These are phyloP conservation scores for Podaxis sp. DNA, from an alignment of 768 basidiomycete genomes.

Conservation along the genomic window DNA sequence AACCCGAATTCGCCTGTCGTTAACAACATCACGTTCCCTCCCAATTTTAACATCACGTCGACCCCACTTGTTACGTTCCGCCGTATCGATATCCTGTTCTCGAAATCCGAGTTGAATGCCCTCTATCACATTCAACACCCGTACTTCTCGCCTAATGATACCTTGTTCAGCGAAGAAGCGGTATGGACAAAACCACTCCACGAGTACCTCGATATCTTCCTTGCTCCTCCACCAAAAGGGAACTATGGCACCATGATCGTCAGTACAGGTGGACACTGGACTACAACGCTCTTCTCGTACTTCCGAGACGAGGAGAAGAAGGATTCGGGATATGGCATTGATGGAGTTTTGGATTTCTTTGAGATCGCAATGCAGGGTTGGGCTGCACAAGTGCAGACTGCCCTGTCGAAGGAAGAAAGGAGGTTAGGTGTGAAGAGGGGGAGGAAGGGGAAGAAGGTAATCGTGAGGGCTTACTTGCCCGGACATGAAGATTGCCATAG, in stretches of 20 bases:
- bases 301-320: slow-evolving; percentile 20
- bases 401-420: slow-evolving; percentile 30
- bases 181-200: slow-evolving; percentile 49
- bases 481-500: slow-evolving; percentile 65
- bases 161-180: slow-evolving; percentile 52
- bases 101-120: slow-evolving; percentile 39
- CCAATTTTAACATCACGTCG: slow-evolving; percentile 45
- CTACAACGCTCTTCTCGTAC: slow-evolving; percentile 45
- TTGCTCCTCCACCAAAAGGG: slow-evolving; percentile 38
- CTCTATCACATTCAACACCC: slow-evolving; percentile 38
- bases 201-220: slow-evolving; percentile 50
- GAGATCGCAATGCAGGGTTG: slow-evolving; percentile 50
- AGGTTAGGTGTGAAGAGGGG: slow-evolving; percentile 12
- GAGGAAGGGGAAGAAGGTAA: slow-evolving; percentile 31
- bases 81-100: slow-evolving; percentile 56
- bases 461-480: slow-evolving; percentile 58
- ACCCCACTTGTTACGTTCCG: slow-evolving; percentile 67
- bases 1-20: slow-evolving; percentile 49
- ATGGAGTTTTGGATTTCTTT: slow-evolving; percentile 54
- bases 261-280: slow-evolving; percentile 71
- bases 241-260: slow-evolving; percentile 61
- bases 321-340: slow-evolving; percentile 42
- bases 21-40: slow-evolving; percentile 38
- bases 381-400: slow-evolving; percentile 46
- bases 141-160: slow-evolving; percentile 21